Percentiles rank a stretch among this genome's conserved stretches.
These are phyloP conservation scores for Podospora comata DNA, from an alignment of 495 filamentous ascomycete species.

Conservation along the genomic window DNA sequence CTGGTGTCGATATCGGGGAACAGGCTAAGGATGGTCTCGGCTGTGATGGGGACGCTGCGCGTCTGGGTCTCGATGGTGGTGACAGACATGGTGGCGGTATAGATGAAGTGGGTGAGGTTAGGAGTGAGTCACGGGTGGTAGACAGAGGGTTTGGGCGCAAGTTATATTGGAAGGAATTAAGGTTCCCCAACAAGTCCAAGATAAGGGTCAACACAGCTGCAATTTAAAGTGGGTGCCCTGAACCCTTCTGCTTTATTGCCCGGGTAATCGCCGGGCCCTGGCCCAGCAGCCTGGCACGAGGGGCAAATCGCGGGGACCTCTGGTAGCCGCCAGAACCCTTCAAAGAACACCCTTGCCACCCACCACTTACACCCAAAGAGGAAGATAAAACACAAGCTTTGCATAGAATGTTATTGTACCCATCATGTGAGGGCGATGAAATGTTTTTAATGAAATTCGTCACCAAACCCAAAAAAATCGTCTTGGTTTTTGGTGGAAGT, in stretches of 20 bases:
- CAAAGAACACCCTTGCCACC: not conserved
- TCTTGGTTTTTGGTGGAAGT: not conserved
- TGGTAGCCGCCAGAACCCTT: not conserved
- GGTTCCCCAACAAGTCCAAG: not conserved
- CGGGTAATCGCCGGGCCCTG: not conserved
- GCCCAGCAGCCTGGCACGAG: slow-evolving; percentile 1
- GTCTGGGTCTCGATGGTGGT: slow-evolving; percentile 43
- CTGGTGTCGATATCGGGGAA: slow-evolving; percentile 97
- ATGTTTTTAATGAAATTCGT: no score
- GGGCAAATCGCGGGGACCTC: not conserved
- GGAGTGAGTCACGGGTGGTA: not conserved
- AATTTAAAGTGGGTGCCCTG: slow-evolving; percentile 1
- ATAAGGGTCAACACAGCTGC: not conserved
- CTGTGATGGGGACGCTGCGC: slow-evolving; percentile 60
- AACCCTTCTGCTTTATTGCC: slow-evolving; percentile 4
- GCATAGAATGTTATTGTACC: not conserved
- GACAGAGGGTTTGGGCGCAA: not conserved
- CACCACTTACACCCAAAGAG: not conserved
- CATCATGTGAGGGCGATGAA: no score
- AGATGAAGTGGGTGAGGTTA: not conserved
- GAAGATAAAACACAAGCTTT: not conserved
- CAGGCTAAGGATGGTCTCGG: slow-evolving; percentile 78
- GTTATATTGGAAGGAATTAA: not conserved
- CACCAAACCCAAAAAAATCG: not conserved
- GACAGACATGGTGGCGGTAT: slow-evolving; percentile 29